Evolutionary conservation across 129 eudicot species (phyloP).

Genomic region (Centella asiatica): DNA sequence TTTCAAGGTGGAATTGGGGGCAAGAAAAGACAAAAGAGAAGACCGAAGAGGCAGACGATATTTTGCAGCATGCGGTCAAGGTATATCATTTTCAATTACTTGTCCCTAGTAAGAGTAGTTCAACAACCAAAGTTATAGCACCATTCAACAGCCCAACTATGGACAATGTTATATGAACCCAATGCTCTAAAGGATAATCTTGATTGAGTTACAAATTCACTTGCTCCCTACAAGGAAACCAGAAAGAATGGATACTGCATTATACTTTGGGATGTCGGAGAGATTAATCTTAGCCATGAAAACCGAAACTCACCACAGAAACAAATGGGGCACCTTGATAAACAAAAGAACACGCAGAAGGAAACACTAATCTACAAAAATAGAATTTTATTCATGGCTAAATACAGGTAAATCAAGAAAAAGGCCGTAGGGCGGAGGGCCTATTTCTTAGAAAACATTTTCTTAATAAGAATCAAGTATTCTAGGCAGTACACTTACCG

Average conservation of each 20-base stretch:
- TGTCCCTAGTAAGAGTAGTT: background rate
- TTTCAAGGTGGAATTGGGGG: no score
- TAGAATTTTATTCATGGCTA: background rate
- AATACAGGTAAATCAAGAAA: background rate
- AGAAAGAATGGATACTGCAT: background rate
- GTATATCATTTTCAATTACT: no score
- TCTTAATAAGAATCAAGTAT: background rate
- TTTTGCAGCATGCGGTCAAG: no score
- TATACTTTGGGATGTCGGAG: background rate
- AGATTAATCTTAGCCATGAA: background rate
- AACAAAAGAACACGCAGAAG: no score
- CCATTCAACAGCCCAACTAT: background rate
- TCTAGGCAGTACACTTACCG: conserved; percentile 37
- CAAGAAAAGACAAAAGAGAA: no score
- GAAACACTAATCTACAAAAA: background rate
- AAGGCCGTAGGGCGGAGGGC: background rate
- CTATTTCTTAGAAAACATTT: background rate
- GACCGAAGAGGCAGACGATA: no score
- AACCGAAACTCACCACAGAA: background rate
- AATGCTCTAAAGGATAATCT: background rate
- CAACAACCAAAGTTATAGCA: background rate
- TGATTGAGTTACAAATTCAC: background rate
- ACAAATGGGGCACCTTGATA: background rate
- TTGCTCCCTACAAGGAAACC: background rate
- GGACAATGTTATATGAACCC: background rate